Evolutionary conservation across 1,284 basidiomycete genomes (phyloP), one percentile per base, ranked within the genome.

Genomic region (Agaricales sp.): DNA sequence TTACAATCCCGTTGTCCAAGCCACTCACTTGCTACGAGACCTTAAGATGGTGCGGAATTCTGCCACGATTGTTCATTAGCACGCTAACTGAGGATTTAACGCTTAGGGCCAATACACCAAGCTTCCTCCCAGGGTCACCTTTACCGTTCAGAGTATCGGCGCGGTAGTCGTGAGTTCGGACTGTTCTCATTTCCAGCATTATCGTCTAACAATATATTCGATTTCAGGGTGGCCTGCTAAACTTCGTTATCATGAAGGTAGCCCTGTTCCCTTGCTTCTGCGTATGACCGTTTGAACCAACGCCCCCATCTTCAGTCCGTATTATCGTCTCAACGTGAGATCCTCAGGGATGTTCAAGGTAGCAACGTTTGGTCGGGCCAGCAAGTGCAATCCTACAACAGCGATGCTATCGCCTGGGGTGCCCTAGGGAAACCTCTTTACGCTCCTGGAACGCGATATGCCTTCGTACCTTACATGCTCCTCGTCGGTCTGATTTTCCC

Each of bases 91-190:
- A 30, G 23, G 12, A 2, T 14, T 25, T 3, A n/a, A 3, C 3
- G 16, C 47, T 4, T 30, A 39, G 38, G 58, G 68, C 3, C 73
- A 74, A 54, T 76, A 77, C 61, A 60, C 73, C 56, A 77, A 77
- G 60, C 60, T 77, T 25, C 72, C 73, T 13, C 74, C 74, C 3
- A 62, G 71, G 12, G 57, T 63, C 3, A 71, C 69, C n/a, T 73
- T 75, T 53, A 52, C 58, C 14, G 60, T 67, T 16, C 74, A 75
- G 58, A 54, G 67, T 18, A 55, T 68, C 39, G 70, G 68, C 1
- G 66, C 71, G 1, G 51, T 72, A 35, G 55, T 71, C 25, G 66
- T 48, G 37, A 21, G 67, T 19, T 22, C 44, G 58, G 58, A 6
- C 24, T 16, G 21, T 16, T 11, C 24, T 43, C 24, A 8, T 14